Base-by-base conservation (phyloP, 345 rosid genomes). In the Cardiospermum halicacabum region DNA sequence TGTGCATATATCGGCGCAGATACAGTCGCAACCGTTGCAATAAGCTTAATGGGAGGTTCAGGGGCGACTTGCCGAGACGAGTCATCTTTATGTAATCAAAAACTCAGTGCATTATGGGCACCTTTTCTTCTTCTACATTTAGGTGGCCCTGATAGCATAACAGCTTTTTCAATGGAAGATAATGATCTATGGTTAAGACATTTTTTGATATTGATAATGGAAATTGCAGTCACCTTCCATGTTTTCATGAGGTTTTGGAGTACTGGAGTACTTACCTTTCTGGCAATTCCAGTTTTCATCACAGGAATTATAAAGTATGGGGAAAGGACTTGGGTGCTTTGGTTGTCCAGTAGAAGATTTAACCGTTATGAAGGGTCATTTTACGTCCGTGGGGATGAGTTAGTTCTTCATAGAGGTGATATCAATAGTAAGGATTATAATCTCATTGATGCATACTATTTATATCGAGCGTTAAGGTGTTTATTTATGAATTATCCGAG, bases 81-180 rank as follows among this genome's bases (percentile, higher is more conserved):
- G 6, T 34, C 39, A 11, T 34, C 39, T 11, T 5, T 34, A 11
- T 7, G 9, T 11, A 34, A 11, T 11, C 6, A 34, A 7, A 2
- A 11, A 2, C 39, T 34, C 9, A 7, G 10, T 2, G 39, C 39
- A 7, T 34, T 34, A 5, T 34, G 39, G 39, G 39, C 39, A 34
- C 8, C 39, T 7, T 72, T 79, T 55, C 64, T 79, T 12, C 70
- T 79, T 37, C 50, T 76, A 36, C 83, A 79, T 66, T 56, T 79
- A 3, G 83, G 83, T 34, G 80, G 80, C 32, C 76, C 80, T 3
- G 80, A 76, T 50, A 67, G 74, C 54, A 77, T 80, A 40, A 80
- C 81, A 10, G 74, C 83, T 0, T 69, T 55, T 21, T 68, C 83
- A 1, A 42, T 76, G 4, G 76, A 76, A n/a, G 80, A 79, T 62